Base-by-base conservation (phyloP, 352 stramenopile species). In the Phytophthora palmivora region DNA sequence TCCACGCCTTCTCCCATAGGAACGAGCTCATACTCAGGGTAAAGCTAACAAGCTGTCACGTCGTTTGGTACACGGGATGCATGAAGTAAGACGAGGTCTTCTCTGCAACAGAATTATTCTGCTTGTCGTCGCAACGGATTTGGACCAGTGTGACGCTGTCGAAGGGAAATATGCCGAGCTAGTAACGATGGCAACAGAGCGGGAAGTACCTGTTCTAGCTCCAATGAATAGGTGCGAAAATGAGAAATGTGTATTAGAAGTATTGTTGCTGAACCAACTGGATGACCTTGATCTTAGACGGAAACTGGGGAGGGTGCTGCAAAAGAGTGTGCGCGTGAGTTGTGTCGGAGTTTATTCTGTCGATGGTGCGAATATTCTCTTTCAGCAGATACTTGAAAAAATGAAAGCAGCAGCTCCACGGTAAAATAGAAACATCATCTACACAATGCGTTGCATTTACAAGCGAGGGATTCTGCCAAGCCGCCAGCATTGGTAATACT, bases 311-410 rank as follows among this genome's bases (percentile, higher is more conserved):
- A 96, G 92, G 55, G 82, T 91, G 1, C 37, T 99, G 9, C 88
- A 91, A 16, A 99, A 99, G 61, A 90, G 68, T 11, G 92, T 98
- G 15, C 96, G 97, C 36, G 85, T 98, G 22, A 97, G 91, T 57
- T 97, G 96, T 34, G 83, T 99, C 14, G 97, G 93, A 10, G 77
- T 99, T 2, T 97, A 98, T 79, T 98, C 91, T 33, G 79, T 95
- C 14, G 93, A 99, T 47, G 96, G 96, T n/a, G 97, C 94, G 1
- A 87, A 98, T 58, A 91, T 98, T 10, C 60, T 95, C n/a, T 96
- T 79, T 48, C 64, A 74, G 19, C 50, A 84, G 10, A 74, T 89
- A 24, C 21, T 87, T 18, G 43, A 45, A 54, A 45, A 30, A n/a
- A 34, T 63, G 19, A 56, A 24, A 18, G 22, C 19, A 39, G 34